Evolutionary conservation across 495 filamentous ascomycete genomes (phyloP).

Genomic region (Penicillium bialowiezense): DNA sequence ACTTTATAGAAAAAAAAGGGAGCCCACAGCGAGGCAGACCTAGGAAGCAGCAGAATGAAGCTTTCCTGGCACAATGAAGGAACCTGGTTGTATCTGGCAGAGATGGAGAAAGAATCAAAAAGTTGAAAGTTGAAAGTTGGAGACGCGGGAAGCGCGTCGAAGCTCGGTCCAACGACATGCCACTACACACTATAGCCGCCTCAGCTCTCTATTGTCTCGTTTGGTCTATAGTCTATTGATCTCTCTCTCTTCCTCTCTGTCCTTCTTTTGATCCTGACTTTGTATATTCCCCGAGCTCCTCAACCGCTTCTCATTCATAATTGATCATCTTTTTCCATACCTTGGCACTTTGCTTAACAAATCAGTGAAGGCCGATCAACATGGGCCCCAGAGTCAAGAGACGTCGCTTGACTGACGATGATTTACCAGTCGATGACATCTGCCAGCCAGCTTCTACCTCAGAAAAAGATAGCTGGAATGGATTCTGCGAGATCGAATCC

Average conservation of each 20-base stretch:
- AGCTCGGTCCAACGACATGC: conserved; percentile 30
- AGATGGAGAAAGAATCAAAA: conserved; percentile 24
- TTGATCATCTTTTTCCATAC: too few species aligned
- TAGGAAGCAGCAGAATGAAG: too few species aligned
- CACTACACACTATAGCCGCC: conserved; percentile 13
- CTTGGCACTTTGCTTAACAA: too few species aligned
- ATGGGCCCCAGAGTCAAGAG: conserved; percentile 39
- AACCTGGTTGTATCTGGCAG: too few species aligned
- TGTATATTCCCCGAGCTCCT: too few species aligned
- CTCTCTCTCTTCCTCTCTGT: neutral
- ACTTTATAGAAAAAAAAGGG: too few species aligned
- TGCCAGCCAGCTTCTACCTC: conserved; percentile 34
- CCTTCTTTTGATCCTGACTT: too few species aligned
- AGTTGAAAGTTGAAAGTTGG: conserved; percentile 15
- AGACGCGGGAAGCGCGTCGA: conserved; percentile 32
- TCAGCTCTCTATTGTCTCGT: neutral
- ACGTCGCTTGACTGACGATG: conserved; percentile 25
- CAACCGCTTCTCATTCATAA: too few species aligned
- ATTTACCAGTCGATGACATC: conserved; percentile 23
- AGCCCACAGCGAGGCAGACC: too few species aligned
- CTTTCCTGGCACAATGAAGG: too few species aligned
- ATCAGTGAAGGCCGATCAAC: neutral
- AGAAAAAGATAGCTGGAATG: conserved; percentile 58
- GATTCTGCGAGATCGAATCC: conserved; percentile 87
- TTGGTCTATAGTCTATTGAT: too few species aligned